Evolutionary conservation across 176 grass and related monocot species (phyloP), one percentile per base, ranked within the genome.

Genomic region (Oryza glumipatula): DNA sequence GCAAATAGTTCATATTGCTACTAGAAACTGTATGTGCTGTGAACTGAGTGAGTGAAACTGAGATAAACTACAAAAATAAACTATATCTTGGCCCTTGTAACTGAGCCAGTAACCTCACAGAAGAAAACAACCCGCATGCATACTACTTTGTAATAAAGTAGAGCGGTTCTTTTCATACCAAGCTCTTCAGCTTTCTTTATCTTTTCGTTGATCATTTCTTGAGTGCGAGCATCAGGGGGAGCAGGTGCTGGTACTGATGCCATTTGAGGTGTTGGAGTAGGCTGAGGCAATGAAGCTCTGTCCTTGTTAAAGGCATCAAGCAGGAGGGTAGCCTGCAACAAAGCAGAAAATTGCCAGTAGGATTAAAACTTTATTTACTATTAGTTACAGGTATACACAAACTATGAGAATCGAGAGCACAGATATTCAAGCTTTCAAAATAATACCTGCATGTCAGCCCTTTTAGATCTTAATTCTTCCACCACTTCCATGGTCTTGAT

Each of bases 121-220:
- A 76, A 65, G 24, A 78, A 78, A 61, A 45, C 21, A 68, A 77
- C 5, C 30, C 3, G 68, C 12, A 16, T 54, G 24, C 39, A 80
- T 16, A 52, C 7, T 84, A 54, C 8, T 73, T 74, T 58, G 47
- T 66, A 60, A 80, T 66, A 60, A 80, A 60, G 35, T 58, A 68
- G 49, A 69, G 41, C 30, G 17, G 14, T 74, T 39, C 60, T 8
- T 77, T 49, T 24, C 80, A 80, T 90, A 98, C 96, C 96, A 68
- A 98, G 96, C 71, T 94, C 91, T 90, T 98, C 93, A 68, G 96
- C 93, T 83, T 94, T 98, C 71, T 85, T 95, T 52, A 98, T 83
- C 79, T 98, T 98, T 84, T 98, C 96, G 90, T 98, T 94, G 41
- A 96, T 98, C 86, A 98, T 88, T 88, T 98, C 93, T 77, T 98